Base-by-base conservation (phyloP, 2,329 filamentous ascomycete genomes). In the Emergomyces orientalis region DNA sequence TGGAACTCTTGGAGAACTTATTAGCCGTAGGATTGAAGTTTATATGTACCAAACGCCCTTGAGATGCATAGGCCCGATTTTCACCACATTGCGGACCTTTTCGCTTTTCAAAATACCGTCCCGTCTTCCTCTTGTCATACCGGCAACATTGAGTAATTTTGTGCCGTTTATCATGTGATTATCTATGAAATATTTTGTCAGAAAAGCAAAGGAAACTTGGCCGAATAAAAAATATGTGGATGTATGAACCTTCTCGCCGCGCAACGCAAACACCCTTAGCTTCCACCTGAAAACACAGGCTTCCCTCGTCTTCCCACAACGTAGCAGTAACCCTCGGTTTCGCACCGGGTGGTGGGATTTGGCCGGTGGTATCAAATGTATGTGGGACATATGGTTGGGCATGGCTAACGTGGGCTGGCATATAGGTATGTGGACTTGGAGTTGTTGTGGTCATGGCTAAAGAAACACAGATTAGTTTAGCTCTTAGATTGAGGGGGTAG, bases 101-200 rank as follows among this genome's bases (percentile, higher is more conserved):
- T 97, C 94, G 74, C 93, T 97, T 80, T 99, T 99, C 63, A 99
- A 78, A 68, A 99, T 97, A 57, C 94, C 94, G 72, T 99, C 94
- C 71, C 94, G 86, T 67, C 94, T 88, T 62, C 94, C 94, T 74
- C 94, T 86, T 17, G 94, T 99, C 94, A 99, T 99, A 14, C 94
- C 93, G 59, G 94, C 94, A 61, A 99, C 94, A 68, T 99, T 99
- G 63, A 97, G 80, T 63, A 99, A 81, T 76, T 97, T 99, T 0
- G 94, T 99, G 22, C 94, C 94, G 71, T 97, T 99, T 76, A 99
- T 97, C 90, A 99, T 97, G 78, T 96, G 91, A 77, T 97, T 97
- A 71, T 97, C 93, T 95, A 54, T 25, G 8, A 49, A n/a, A 7
- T 5, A 59, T 27, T 45, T 14, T 7, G 14, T 22, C 25, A n/a